A percentile compares a stretch with the other conserved stretches of the same genome.
Evolutionary conservation across 192 early-diverging fungal genomes (phyloP).

Genomic region (Diversispora epigaea): DNA sequence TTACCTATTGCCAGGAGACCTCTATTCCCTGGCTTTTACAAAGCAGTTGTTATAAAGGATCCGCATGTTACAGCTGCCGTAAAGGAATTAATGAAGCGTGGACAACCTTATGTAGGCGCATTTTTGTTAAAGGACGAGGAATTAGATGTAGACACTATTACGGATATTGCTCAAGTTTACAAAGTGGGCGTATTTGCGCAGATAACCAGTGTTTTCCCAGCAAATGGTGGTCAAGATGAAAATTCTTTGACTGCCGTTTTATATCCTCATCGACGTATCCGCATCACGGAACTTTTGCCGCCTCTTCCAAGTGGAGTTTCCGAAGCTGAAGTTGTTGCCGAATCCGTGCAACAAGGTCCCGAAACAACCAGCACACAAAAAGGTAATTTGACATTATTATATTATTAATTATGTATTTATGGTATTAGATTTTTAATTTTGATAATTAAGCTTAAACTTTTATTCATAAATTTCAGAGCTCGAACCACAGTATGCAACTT

Average conservation of each 20-base stretch:
- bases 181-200: conserved; percentile 94
- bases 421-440: conserved; percentile 5
- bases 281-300: conserved; percentile 68
- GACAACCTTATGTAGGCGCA: conserved; percentile 96
- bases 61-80: conserved; percentile 89
- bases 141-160: conserved; percentile 80
- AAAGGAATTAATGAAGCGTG: conserved; percentile 84
- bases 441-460: neutral
- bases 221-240: conserved; percentile 67
- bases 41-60: conserved; percentile 95
- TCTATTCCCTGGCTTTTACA: conserved; percentile 97
- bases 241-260: conserved; percentile 88
- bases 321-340: conserved; percentile 28
- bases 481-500: conserved; percentile 42
- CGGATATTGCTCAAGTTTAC: conserved; percentile 75
- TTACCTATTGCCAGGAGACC: conserved; percentile 91
- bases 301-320: conserved; percentile 27
- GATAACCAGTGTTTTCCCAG: conserved; percentile 91
- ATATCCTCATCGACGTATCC: conserved; percentile 92
- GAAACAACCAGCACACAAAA: conserved; percentile 1
- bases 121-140: conserved; percentile 93
- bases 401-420: neutral
- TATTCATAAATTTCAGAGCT: neutral
- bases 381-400: conserved; percentile 11
- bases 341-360: conserved; percentile 33